Base-by-base conservation (phyloP, 805 yeast species). In the Yamadazyma laniorum region DNA sequence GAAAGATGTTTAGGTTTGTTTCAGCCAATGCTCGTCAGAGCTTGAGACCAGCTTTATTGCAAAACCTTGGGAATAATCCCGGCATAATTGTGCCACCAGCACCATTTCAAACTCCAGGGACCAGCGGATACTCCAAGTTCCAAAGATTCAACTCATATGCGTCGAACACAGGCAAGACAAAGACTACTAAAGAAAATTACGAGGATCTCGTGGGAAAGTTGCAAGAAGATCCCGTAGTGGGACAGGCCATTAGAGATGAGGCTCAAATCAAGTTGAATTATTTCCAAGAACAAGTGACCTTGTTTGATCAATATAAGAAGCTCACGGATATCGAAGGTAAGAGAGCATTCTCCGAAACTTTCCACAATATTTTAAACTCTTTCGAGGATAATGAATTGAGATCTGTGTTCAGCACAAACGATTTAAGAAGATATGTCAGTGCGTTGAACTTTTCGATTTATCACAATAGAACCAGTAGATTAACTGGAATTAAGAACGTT, bases 1-100 rank as follows among this genome's bases (percentile, higher is more conserved):
- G 6, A 6, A 32, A 23, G 8, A 67, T 67, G 72, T 66, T 67
- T 40, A 58, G 71, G 45, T 55, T 67, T 32, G 56, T 66, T 17
- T 50, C 67, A 13, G 35, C 62, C n/a, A 65, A 64, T 46, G 59
- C 71, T 14, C 63, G 53, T 39, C 59, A 55, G 39, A 54, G 62
- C 29, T 46, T 67, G 34, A 58, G 67, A 42, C 70, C 72, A 9
- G 66, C 50, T 18, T 45, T 66, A 34, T 51, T 66, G 34, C 64
- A 57, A 53, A 65, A 66, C 41, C 67, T 66, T 23, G 56, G 65
- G 40, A 50, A 53, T 31, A 60, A 58, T 42, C 48, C 51, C 18
- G 44, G 47, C 30, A 33, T 35, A 12, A 37, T 40, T 6, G 22
- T 19, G 9, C 49, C 38, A 31, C 44, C 31, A 34, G 34, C 35